These are phyloP conservation scores for Colletotrichum agaves DNA, from an alignment of 2,329 filamentous ascomycete genomes.

Conservation along the genomic window DNA sequence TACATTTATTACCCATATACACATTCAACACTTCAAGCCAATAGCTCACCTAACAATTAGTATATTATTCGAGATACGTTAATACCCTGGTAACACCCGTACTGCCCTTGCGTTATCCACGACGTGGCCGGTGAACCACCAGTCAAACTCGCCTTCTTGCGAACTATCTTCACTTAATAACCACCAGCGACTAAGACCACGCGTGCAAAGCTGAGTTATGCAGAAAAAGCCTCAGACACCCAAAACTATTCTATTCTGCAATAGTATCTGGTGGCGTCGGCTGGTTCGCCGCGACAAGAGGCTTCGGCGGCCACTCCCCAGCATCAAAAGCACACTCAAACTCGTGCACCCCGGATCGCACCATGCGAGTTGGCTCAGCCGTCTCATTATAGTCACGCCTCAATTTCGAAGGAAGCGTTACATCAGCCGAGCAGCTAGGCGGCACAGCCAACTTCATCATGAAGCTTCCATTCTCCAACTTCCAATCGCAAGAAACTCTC, in stretches of 20 bases:
- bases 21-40: no score
- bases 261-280: conserved; percentile 11
- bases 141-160: no score
- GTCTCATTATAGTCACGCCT: not conserved
- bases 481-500: conserved; percentile 17
- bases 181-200: no score
- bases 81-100: not conserved
- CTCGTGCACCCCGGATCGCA: conserved; percentile 20
- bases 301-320: conserved; percentile 22
- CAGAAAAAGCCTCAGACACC: no score
- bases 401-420: conserved; percentile 25
- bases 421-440: conserved; percentile 20
- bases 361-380: not conserved
- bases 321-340: conserved; percentile 25
- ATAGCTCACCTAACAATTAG: no score
- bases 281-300: conserved; percentile 23
- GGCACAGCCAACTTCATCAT: conserved; percentile 24
- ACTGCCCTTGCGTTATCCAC: no score
- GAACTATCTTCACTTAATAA: no score
- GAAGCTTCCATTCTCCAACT: not conserved
- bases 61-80: no score
- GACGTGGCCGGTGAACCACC: no score
- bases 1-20: no score
- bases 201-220: no score
- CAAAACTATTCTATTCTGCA: not conserved